Base-by-base conservation (phyloP, 2,329 filamentous ascomycete species). In the Phialocephala sp. region DNA sequence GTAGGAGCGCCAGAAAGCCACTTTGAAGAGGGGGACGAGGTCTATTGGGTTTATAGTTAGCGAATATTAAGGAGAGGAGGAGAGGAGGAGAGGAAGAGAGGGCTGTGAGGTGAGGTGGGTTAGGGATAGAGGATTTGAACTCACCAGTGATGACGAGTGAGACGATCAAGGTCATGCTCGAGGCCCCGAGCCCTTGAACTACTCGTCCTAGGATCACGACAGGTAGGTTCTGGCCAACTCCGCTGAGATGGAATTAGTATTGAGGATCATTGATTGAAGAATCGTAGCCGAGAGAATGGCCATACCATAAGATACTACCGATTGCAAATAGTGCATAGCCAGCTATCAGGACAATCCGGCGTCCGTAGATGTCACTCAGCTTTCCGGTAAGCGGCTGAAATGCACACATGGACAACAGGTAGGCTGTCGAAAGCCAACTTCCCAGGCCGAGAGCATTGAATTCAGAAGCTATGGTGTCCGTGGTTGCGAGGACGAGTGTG, bases 281-380 rank as follows among this genome's bases (percentile, higher is more conserved):
- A 8, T 32, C 50, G 11, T n/a, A 32, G 5, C 1, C 12, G 3
- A 27, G 15, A 32, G 18, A 9, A 32, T 8, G 24, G 22, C 8
- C 2, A 3, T 35, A 54, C 50, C 50, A 54, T 14, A 54, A 18
- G 8, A 54, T 27, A 47, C 66, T 69, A 9, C 82, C 82, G n/a
- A 79, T 61, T 0, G 80, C 81, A 60, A 87, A 86, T 6, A 86
- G 72, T 5, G 76, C 70, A 69, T 87, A 87, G 0, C 82, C 80
- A 2, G 78, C 73, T 0, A 86, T 73, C 0, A 87, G 74, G 14
- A 86, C 75, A 0, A 75, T 71, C 66, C 84, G 85, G 1, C 85
- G 82, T 8, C 85, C 85, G 69, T 85, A 87, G 20, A 87, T 83
- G 69, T 87, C 84, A 67, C 84, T 86, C 15, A 87, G 71, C 66